Evolutionary conservation across 768 basidiomycete species (phyloP).

Genomic region (Macrolepiota dolichaula): DNA sequence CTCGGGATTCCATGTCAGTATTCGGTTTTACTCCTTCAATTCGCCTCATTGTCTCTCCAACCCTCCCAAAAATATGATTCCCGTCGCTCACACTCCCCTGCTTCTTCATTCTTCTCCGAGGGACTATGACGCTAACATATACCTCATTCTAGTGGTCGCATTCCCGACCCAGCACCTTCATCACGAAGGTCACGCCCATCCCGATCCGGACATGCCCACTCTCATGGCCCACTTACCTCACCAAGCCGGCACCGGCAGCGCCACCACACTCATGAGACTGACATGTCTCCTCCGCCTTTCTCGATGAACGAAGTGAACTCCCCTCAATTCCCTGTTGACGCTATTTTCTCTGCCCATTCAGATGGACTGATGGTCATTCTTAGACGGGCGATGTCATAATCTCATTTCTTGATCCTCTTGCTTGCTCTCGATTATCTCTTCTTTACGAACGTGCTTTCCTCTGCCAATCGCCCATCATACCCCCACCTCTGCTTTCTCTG

Average conservation of each 20-base stretch:
- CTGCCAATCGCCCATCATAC: background rate
- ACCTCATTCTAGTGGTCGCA: conserved; percentile 1
- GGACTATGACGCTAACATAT: background rate
- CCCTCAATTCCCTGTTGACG: conserved; percentile 58
- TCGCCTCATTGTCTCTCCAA: background rate
- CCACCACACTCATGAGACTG: conserved; percentile 16
- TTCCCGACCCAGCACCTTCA: conserved; percentile 6
- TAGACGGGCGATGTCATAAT: conserved; percentile 38
- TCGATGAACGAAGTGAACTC: conserved; percentile 11
- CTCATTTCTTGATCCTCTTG: background rate
- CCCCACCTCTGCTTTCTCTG: background rate
- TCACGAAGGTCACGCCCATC: conserved; percentile 7
- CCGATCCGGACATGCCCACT: background rate
- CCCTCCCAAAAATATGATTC: background rate
- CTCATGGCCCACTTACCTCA: conserved; percentile 5
- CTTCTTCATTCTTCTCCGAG: background rate
- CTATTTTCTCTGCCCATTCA: conserved; percentile 83
- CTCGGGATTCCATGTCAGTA: conserved; percentile 61
- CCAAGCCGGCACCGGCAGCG: conserved; percentile 17
- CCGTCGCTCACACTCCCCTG: background rate
- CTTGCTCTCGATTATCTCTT: background rate
- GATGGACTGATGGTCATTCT: conserved; percentile 82
- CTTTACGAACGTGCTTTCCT: background rate
- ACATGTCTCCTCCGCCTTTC: background rate
- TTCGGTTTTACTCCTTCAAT: conserved; percentile 4